Conservation (phyloP, 768 basidiomycete genomes). For the Pholiota conissans region DNA sequence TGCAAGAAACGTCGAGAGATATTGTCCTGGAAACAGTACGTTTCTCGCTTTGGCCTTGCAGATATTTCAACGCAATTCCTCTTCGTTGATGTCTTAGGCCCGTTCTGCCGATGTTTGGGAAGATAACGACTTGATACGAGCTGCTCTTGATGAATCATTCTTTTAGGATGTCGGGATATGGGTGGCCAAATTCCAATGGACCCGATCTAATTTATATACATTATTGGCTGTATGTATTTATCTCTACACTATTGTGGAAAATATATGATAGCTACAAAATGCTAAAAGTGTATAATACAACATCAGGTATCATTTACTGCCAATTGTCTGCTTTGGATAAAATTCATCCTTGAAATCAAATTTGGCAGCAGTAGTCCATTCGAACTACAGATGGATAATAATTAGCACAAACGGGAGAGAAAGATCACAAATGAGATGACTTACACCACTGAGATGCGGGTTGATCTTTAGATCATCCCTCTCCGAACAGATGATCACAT, state of each 20-base stretch:
- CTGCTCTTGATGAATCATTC: slow-evolving; percentile 3
- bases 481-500: slow-evolving; percentile 52
- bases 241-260: no score
- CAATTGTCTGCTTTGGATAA: slow-evolving; percentile 28
- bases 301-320: neutral
- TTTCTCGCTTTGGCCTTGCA: neutral
- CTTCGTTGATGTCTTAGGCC: neutral
- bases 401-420: slow-evolving; percentile 1
- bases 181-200: neutral
- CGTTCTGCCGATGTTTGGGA: slow-evolving; percentile 14
- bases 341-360: slow-evolving; percentile 67
- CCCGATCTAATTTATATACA: neutral
- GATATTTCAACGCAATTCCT: no score
- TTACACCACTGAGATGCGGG: slow-evolving; percentile 40
- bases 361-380: slow-evolving; percentile 43
- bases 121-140: neutral
- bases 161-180: neutral
- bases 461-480: slow-evolving; percentile 23
- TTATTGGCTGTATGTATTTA: neutral
- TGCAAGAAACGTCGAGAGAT: slow-evolving; percentile 89
- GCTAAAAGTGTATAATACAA: neutral
- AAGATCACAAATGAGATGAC: slow-evolving; percentile 22
- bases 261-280: neutral
- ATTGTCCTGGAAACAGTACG: slow-evolving; percentile 45
- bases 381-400: slow-evolving; percentile 43